Conservation (phyloP, 371 early-diverging fungal genomes). For the Capillidium rhysosporum region DNA sequence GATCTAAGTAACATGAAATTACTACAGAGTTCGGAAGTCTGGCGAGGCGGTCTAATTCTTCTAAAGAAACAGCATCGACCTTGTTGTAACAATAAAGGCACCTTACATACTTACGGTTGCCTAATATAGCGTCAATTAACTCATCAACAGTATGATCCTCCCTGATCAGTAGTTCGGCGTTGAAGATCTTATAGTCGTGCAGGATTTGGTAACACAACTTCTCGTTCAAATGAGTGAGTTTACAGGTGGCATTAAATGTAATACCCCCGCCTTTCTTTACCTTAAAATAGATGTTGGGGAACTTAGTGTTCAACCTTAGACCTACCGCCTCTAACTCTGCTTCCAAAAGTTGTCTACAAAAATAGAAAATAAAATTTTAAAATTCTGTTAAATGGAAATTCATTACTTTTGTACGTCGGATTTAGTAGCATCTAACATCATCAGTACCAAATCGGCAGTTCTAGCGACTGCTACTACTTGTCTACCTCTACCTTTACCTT, state of each 20-base stretch:
- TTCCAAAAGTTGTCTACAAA: conserved; percentile 68
- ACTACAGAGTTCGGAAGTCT: conserved; percentile 78
- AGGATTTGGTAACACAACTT: conserved; percentile 85
- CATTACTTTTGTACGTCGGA: conserved; percentile 39
- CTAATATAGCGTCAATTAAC: conserved; percentile 96
- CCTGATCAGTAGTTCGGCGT: conserved; percentile 96
- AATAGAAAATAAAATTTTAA: background rate
- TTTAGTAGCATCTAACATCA: conserved; percentile 98
- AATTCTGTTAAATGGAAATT: background rate
- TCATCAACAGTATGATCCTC: conserved; percentile 96
- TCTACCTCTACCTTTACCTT: conserved; percentile 61
- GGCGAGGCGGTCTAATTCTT: conserved; percentile 87
- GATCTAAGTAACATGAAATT: conserved; percentile 67
- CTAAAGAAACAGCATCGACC: conserved; percentile 92
- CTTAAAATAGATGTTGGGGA: conserved; percentile 93
- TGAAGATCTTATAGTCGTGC: conserved; percentile 94
- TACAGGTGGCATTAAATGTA: conserved; percentile 78
- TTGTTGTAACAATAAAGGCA: conserved; percentile 98
- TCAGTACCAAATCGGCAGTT: conserved; percentile 92
- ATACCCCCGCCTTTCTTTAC: conserved; percentile 97
- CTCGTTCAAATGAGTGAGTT: conserved; percentile 74
- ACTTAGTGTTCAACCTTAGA: conserved; percentile 79
- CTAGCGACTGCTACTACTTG: conserved; percentile 59
- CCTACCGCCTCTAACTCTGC: conserved; percentile 97
- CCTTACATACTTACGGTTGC: conserved; percentile 91